Percentiles rank a stretch among this genome's conserved stretches.
phyloP scores from a whole-genome alignment of 345 rosid genomes.

The Hibiscus tridactylites region DNA sequence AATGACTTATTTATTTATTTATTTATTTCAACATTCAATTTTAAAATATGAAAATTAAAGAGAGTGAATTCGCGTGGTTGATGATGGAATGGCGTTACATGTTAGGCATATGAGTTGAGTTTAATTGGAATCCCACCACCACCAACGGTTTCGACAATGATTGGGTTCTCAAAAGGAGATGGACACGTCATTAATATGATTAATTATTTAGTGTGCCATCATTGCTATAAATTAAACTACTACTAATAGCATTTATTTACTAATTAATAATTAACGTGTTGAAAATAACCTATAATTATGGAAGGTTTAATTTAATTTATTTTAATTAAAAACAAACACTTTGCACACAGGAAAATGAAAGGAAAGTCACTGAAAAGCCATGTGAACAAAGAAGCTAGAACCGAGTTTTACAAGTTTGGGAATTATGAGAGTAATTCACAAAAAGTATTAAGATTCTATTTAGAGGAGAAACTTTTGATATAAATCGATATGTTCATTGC shows the following conservation, averaged over 20 bases:
- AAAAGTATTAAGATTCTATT: too few species aligned
- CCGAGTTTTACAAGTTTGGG: too few species aligned
- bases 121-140: not conserved
- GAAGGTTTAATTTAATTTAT: not conserved
- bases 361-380: slow-evolving; percentile 19
- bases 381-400: not conserved
- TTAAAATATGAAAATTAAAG: too few species aligned
- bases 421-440: too few species aligned
- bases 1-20: too few species aligned
- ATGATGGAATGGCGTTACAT: slow-evolving; percentile 1
- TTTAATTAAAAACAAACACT: not conserved
- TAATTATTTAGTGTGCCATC: not conserved
- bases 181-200: slow-evolving; percentile 8
- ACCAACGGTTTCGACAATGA: slow-evolving; percentile 19
- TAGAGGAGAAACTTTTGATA: not conserved
- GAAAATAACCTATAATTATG: not conserved
- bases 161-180: slow-evolving; percentile 10
- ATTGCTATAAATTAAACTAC: not conserved
- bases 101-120: not conserved
- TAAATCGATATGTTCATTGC: too few species aligned
- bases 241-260: not conserved
- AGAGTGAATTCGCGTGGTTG: not conserved
- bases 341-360: slow-evolving; percentile 14
- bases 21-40: too few species aligned
- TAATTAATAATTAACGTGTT: not conserved